Base-by-base conservation (phyloP, 2,329 filamentous ascomycete genomes). In the Cucurbitaria berberidis region DNA sequence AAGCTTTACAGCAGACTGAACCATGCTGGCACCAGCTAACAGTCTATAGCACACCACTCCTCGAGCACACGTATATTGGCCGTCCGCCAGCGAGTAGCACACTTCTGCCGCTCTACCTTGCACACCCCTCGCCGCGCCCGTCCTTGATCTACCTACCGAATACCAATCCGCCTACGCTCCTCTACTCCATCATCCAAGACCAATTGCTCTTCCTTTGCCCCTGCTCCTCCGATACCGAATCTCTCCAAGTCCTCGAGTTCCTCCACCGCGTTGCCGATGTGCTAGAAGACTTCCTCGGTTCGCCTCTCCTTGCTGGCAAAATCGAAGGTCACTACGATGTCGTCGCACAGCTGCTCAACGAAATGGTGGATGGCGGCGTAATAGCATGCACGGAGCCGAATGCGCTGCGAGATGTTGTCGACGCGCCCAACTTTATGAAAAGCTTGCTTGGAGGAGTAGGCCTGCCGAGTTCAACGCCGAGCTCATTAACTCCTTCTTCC, bases 311-410 rank as follows among this genome's bases (percentile, higher is more conserved):
- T 51, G 88, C 92, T 18, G 85, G 84, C 70, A 96, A 95, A 79
- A 89, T 99, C 60, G 92, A 97, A 76, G 84, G 82, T 63, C 92
- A 86, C 75, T 98, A 98, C 77, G 91, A 98, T 84, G 88, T 98
- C 24, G 89, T 96, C 29, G 93, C 93, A 16, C 95, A 99, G 77
- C 79, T 99, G 22, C 82, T 98, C 53, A 91, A 88, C 57, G 95
- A 99, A 77, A 96, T 99, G 89, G 97, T 95, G 73, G 95, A 99
- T 80, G 91, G 88, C 35, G 95, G 95, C 15, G 84, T 87, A n/a
- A 84, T 97, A 30, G 89, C 85, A 68, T 96, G 91, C 51, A 97
- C 93, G 1, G 95, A 99, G 74, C 89, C 90, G 9, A 98, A 99
- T 79, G 91, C 93, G 18, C 78, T 99, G 68, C 85, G 91, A 66